Base-by-base conservation (phyloP, 345 rosid genomes). In the Euclidium syriacum region DNA sequence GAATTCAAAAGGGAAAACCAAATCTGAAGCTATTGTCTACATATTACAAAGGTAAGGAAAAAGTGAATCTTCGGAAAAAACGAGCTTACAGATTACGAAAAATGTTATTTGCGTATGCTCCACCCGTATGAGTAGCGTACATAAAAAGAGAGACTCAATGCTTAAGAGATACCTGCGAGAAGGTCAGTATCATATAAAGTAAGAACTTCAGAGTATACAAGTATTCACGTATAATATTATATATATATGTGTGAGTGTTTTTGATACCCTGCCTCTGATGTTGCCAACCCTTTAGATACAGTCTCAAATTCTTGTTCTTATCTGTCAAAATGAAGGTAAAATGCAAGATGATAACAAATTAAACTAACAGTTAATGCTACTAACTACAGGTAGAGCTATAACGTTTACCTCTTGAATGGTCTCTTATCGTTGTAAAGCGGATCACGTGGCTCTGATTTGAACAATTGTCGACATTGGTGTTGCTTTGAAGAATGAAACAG, bases 21-120 rank as follows among this genome's bases (percentile, higher is more conserved):
- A 65, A 34, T 54, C 39, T 25, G 25, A 34, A 24, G 33, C 70
- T 44, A 24, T 17, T 36, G 58, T 16, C 5, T 34, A 29, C 27
- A 27, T 24, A 11, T 55, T n/a, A n/a, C n/a, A n/a, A n/a, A 33
- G n/a, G 18, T 27, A 10, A 59, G 16, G 20, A 24, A 61, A 25
- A 57, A 24, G 18, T 26, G 33, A 39, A 58, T 44, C 25, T 14
- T n/a, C 20, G 24, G 23, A 49, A 10, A 4, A 70, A 35, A 23
- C 56, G 20, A 71, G 29, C 91, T 42, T 87, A 92, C 99, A 90
- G 77, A 64, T 92, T 92, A 34, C 97, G 97, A 67, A 80, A 92
- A 80, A 97, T 92, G 75, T 92, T 92, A 79, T 92, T 92, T 72
- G 99, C 99, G 87, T 90, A 92, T 50, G 99, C 97, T 71, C 99